A percentile compares a stretch with the other conserved stretches of the same genome.
Conservation (phyloP, 805 yeast genomes). For the Monosporozyma aerobia region DNA sequence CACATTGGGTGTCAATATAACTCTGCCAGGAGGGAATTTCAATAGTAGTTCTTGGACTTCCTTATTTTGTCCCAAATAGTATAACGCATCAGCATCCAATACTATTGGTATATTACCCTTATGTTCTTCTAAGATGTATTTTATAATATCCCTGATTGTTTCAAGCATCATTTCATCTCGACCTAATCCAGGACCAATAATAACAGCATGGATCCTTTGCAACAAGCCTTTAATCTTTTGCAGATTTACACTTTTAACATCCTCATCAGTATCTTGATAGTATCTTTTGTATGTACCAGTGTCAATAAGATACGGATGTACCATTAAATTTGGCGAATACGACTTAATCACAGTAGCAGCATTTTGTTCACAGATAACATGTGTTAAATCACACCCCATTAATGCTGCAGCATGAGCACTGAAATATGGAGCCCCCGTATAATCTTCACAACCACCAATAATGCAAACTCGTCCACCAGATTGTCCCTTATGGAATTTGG, state of each 20-base stretch:
- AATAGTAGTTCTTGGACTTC: conserved; percentile 32
- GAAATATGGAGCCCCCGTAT: conserved; percentile 95
- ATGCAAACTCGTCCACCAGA: conserved; percentile 82
- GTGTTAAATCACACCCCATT: conserved; percentile 83
- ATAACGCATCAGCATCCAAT: conserved; percentile 86
- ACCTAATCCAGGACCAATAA: conserved; percentile 93
- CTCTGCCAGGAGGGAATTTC: conserved; percentile 42
- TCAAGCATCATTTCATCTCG: conserved; percentile 62
- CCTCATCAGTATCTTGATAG: conserved; percentile 25
- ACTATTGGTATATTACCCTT: conserved; percentile 58
- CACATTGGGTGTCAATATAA: conserved; percentile 82
- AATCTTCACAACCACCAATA: conserved; percentile 91
- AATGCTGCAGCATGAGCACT: conserved; percentile 77
- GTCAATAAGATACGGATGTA: conserved; percentile 73
- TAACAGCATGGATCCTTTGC: conserved; percentile 65
- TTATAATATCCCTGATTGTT: conserved; percentile 48
- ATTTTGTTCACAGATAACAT: conserved; percentile 70
- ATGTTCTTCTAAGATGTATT: conserved; percentile 37
- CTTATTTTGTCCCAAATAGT: conserved; percentile 39
- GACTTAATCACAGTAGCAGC: conserved; percentile 79
- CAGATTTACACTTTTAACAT: neutral
- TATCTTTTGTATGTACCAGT: conserved; percentile 6
- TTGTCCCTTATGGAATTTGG: conserved; percentile 81
- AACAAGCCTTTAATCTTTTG: conserved; percentile 44
- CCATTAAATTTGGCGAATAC: conserved; percentile 91